Evolutionary conservation across 108 stramenopile genomes (phyloP).

Genomic region (Conticribra weissflogii): DNA sequence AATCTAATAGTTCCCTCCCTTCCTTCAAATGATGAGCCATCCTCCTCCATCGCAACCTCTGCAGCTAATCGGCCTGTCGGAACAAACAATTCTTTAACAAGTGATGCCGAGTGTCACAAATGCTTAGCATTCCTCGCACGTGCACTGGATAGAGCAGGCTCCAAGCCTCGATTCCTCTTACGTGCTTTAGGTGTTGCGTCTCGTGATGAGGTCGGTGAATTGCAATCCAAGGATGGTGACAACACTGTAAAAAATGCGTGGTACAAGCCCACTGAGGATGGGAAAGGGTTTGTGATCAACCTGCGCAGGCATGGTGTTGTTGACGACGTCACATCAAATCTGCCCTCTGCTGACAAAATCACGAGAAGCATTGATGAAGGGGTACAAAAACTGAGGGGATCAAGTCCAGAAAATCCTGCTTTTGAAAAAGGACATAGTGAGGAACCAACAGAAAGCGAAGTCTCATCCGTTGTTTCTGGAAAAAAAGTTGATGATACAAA

Average conservation of each 20-base stretch:
- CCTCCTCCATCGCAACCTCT: no score
- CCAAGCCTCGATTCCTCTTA: conserved; percentile 17
- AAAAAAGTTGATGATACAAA: not conserved
- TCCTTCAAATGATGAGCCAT: no score
- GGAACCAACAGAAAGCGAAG: not conserved
- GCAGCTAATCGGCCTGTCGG: no score
- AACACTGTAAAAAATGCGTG: not conserved
- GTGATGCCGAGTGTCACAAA: conserved; percentile 25
- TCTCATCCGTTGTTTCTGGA: not conserved
- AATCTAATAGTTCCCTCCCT: no score
- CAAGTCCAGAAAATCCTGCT: no score
- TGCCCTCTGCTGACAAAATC: not conserved
- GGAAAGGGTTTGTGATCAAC: conserved; percentile 9
- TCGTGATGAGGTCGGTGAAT: not conserved
- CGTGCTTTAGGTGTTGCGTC: conserved; percentile 13
- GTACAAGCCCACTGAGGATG: conserved; percentile 15
- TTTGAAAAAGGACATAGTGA: no score
- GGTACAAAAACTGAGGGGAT: not conserved
- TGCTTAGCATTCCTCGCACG: conserved; percentile 22
- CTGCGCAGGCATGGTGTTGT: not conserved
- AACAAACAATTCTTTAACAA: no score
- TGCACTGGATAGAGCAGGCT: conserved; percentile 16
- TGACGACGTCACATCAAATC: not conserved
- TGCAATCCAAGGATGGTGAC: not conserved
- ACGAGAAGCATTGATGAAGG: not conserved